Evolutionary conservation across 495 filamentous ascomycete species (phyloP).

Genomic region (Aspergillus leporis): DNA sequence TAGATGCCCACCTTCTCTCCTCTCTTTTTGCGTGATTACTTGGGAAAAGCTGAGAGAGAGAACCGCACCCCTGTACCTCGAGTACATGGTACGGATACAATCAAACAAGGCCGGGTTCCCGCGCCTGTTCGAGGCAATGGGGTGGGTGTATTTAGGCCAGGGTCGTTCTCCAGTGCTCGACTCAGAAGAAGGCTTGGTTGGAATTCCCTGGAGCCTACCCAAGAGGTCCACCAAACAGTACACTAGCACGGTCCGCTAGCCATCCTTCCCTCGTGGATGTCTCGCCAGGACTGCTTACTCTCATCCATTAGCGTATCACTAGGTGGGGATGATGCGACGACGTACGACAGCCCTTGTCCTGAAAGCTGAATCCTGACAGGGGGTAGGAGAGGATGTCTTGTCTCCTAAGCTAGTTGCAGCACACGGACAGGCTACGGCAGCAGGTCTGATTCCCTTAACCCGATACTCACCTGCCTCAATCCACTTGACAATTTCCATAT

Average conservation of each 20-base stretch:
- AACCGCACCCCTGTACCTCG: not conserved
- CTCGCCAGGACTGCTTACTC: slow-evolving; percentile 23
- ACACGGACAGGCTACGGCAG: slow-evolving; percentile 14
- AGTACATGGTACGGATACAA: not conserved
- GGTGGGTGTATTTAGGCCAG: slow-evolving; percentile 2
- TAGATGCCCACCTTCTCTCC: slow-evolving; percentile 9
- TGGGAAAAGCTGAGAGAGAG: not conserved
- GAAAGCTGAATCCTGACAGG: slow-evolving; percentile 26
- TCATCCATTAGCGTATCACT: slow-evolving; percentile 21
- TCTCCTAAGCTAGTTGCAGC: slow-evolving; percentile 25
- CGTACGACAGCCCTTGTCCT: slow-evolving; percentile 25
- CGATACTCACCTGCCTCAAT: slow-evolving; percentile 17
- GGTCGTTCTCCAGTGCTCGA: slow-evolving; percentile 15
- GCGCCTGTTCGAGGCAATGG: slow-evolving; percentile 12
- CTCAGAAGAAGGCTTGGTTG: slow-evolving; percentile 20
- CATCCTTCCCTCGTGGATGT: slow-evolving; percentile 26
- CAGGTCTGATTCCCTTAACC: slow-evolving; percentile 26
- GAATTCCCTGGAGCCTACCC: slow-evolving; percentile 15
- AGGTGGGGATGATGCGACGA: slow-evolving; percentile 28
- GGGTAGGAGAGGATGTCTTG: slow-evolving; percentile 1
- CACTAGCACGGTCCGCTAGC: slow-evolving; percentile 23
- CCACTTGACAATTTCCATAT: slow-evolving; percentile 24
- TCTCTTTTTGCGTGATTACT: not conserved
- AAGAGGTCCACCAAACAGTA: slow-evolving; percentile 16
- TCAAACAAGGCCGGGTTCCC: slow-evolving; percentile 12